phyloP scores from a whole-genome alignment of 2,329 filamentous ascomycete genomes.

The Fusarium sp. region DNA sequence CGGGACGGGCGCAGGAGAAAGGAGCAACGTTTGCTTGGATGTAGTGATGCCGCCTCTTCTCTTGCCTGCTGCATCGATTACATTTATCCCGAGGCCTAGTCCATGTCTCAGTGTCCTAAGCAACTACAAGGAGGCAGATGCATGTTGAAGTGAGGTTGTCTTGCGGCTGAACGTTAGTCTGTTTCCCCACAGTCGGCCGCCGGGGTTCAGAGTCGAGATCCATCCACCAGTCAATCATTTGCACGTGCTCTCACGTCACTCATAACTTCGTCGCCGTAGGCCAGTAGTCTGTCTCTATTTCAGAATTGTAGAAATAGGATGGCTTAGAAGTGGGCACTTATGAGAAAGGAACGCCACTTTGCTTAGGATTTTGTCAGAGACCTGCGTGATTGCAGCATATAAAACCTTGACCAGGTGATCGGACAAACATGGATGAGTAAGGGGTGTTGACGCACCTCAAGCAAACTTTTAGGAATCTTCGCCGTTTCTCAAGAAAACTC shows the following conservation, averaged over 20 bases:
- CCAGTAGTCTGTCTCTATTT: neutral
- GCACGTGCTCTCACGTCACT: neutral
- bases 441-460: neutral
- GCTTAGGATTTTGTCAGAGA: neutral
- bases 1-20: conserved; percentile 5
- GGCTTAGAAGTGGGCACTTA: neutral
- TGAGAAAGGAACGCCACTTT: neutral
- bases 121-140: neutral
- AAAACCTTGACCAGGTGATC: neutral
- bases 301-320: neutral
- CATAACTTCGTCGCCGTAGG: neutral
- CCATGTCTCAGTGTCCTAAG: neutral
- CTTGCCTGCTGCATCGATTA: neutral
- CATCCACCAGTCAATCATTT: neutral
- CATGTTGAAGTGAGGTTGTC: neutral
- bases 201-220: neutral
- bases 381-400: neutral
- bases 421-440: neutral
- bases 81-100: neutral
- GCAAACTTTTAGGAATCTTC: neutral
- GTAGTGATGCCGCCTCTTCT: neutral
- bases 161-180: neutral
- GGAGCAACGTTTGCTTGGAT: neutral
- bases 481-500: neutral
- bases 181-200: neutral